Percentiles rank a stretch among this genome's conserved stretches.
These are phyloP conservation scores for Paspalum vaginatum DNA, from an alignment of 176 grass and related monocot genomes.

Conservation along the genomic window DNA sequence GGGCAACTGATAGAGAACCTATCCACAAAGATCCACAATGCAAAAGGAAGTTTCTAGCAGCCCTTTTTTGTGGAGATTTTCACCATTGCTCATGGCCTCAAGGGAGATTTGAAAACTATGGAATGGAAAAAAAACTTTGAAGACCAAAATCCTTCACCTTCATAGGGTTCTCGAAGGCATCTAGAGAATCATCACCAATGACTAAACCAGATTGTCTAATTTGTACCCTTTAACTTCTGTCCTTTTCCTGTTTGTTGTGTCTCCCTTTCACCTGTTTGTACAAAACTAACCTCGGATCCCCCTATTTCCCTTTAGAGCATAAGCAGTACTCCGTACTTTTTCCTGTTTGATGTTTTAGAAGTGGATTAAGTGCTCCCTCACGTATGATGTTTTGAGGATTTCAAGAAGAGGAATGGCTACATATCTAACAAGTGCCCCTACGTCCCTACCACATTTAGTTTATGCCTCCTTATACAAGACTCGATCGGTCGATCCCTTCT, in stretches of 20 bases:
- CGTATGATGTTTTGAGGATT: conserved; percentile 10
- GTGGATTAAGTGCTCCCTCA: neutral
- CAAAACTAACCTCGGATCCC: neutral
- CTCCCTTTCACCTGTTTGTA: conserved; percentile 9
- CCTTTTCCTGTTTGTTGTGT: neutral
- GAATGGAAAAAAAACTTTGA: neutral
- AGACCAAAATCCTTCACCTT: neutral
- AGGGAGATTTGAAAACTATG: neutral
- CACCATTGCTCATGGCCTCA: neutral
- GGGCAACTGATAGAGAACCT: conserved; percentile 11
- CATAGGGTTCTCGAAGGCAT: neutral
- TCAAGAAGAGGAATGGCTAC: neutral
- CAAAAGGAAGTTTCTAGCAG: conserved; percentile 1
- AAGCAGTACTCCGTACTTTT: neutral
- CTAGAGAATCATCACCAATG: neutral
- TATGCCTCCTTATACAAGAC: neutral
- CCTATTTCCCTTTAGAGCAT: conserved; percentile 10
- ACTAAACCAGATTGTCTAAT: neutral
- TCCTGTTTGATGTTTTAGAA: neutral
- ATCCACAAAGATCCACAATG: neutral
- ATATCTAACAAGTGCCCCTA: conserved; percentile 7
- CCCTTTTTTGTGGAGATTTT: neutral
- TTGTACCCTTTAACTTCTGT: neutral
- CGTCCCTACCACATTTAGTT: neutral
- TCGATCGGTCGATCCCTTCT: neutral